Percentiles rank a stretch among this genome's conserved stretches.
Conservation (phyloP, 768 basidiomycete genomes). For the Boletus vinaceobasis region DNA sequence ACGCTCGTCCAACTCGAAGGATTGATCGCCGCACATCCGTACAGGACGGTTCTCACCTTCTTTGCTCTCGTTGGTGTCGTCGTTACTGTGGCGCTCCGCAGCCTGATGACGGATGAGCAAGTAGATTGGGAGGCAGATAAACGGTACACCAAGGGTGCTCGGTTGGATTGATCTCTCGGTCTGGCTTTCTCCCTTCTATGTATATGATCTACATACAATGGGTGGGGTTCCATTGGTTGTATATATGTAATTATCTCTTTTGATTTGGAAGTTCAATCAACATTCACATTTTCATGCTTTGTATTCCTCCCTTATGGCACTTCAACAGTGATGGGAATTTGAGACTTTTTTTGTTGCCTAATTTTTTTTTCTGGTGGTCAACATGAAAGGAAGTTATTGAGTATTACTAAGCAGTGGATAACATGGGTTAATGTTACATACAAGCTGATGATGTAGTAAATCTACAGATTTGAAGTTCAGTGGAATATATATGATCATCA, state of each 20-base stretch:
- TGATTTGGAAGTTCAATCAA: no score
- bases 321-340: no score
- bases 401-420: conserved; percentile 1
- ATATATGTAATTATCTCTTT: no score
- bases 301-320: no score
- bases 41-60: conserved; percentile 9
- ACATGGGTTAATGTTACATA: conserved; percentile 14
- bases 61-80: conserved; percentile 6
- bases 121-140: conserved; percentile 10
- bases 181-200: no score
- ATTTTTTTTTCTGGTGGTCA: no score
- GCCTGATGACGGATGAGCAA: conserved; percentile 17
- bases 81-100: conserved; percentile 8
- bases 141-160: conserved; percentile 18
- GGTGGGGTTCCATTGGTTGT: no score
- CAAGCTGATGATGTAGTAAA: conserved; percentile 2
- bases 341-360: no score
- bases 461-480: conserved; percentile 21
- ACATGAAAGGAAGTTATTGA: no score
- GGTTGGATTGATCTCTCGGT: conserved; percentile 20
- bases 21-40: conserved; percentile 19
- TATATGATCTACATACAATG: no score
- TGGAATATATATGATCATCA: no score
- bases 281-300: no score
- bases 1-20: conserved; percentile 8